phyloP scores from a whole-genome alignment of 1,284 basidiomycete species.

The Papiliotrema flavescens region DNA sequence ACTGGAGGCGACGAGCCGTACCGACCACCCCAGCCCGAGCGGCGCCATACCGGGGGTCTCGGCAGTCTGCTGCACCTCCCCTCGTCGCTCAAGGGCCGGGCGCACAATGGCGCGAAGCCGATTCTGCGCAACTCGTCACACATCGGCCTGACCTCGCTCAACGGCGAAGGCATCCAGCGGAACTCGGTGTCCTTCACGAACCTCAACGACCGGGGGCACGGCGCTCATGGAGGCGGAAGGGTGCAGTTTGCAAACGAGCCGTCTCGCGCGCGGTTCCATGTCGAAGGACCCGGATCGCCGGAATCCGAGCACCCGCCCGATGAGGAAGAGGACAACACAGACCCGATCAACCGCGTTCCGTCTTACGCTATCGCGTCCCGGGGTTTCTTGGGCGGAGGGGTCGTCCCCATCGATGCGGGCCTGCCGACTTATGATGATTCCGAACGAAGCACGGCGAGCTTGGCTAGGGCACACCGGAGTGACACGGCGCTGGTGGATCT shows the following conservation, averaged over 20 bases:
- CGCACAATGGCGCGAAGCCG: constrained; percentile 8
- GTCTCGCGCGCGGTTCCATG: constrained; percentile 1
- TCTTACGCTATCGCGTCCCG: constrained; percentile 69
- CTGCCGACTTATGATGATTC: constrained; percentile 77
- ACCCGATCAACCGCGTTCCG: constrained; percentile 61
- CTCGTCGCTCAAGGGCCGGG: constrained; percentile 13
- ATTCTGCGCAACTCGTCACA: constrained; percentile 15
- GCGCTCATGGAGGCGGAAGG: not conserved
- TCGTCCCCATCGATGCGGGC: constrained; percentile 74
- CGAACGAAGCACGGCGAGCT: constrained; percentile 32
- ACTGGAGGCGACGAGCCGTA: not conserved
- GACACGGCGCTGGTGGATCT: constrained; percentile 33
- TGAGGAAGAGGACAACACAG: constrained; percentile 13
- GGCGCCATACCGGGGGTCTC: constrained; percentile 4
- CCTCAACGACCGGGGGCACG: constrained; percentile 4
- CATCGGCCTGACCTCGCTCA: not conserved
- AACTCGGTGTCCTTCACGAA: constrained; percentile 15
- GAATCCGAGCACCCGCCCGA: constrained; percentile 6
- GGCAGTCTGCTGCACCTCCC: constrained; percentile 17
- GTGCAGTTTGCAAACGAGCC: constrained; percentile 3
- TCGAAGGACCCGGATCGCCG: not conserved
- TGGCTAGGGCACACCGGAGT: constrained; percentile 26
- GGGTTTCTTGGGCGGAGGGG: constrained; percentile 78
- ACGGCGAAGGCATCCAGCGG: constrained; percentile 1
- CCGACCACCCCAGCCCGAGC: not conserved